These are phyloP conservation scores for Pseudogymnoascus sp. DNA, from an alignment of 2,329 filamentous ascomycete species.

Conservation along the genomic window DNA sequence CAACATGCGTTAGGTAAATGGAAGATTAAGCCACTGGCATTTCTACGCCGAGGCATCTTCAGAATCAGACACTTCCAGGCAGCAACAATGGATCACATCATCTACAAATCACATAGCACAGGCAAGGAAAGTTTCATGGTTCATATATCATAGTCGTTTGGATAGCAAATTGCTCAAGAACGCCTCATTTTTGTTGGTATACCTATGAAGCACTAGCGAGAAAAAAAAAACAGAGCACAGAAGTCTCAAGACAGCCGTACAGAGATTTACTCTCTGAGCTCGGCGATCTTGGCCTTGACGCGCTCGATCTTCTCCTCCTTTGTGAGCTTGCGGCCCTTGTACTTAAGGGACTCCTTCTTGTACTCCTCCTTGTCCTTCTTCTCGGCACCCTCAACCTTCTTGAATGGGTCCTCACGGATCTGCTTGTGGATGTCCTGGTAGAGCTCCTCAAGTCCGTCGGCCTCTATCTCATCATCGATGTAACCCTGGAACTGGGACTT, in stretches of 20 bases:
- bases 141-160: slow-evolving; percentile 3
- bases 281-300: slow-evolving; percentile 86
- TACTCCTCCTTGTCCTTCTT: slow-evolving; percentile 98
- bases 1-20: not conserved
- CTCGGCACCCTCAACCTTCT: slow-evolving; percentile 71
- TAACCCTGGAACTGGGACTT: slow-evolving; percentile 97
- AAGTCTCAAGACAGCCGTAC: slow-evolving; percentile 14
- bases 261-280: slow-evolving; percentile 49
- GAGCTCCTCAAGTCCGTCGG: slow-evolving; percentile 92
- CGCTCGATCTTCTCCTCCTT: slow-evolving; percentile 76
- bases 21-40: not conserved
- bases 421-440: slow-evolving; percentile 91
- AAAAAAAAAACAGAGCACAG: slow-evolving; percentile 9
- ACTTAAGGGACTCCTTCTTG: slow-evolving; percentile 94
- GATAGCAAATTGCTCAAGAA: slow-evolving; percentile 9
- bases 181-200: slow-evolving; percentile 10
- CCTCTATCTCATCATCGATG: slow-evolving; percentile 93
- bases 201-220: slow-evolving; percentile 10
- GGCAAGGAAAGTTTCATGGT: not conserved
- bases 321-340: slow-evolving; percentile 67
- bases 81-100: not conserved
- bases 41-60: not conserved
- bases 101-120: not conserved
- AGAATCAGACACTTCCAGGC: not conserved
- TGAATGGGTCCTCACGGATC: slow-evolving; percentile 97